phyloP scores from a whole-genome alignment of 2,329 filamentous ascomycete genomes.

The Verticillium isaacii region DNA sequence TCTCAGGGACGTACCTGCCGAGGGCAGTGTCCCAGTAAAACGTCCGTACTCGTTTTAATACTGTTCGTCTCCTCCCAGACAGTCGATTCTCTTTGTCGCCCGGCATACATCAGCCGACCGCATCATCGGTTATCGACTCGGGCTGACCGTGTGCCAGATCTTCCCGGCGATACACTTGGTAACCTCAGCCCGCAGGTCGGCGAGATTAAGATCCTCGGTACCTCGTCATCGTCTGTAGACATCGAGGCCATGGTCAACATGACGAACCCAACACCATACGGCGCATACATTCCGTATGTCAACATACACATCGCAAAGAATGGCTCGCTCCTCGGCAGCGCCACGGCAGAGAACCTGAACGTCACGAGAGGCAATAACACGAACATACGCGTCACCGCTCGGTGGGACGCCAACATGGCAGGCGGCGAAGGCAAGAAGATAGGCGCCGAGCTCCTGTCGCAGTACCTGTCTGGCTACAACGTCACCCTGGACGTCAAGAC shows the following conservation, averaged over 20 bases:
- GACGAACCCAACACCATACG: slow-evolving; percentile 86
- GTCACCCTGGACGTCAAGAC: slow-evolving; percentile 71
- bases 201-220: slow-evolving; percentile 67
- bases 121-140: neutral
- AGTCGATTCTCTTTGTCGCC: neutral
- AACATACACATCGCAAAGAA: slow-evolving; percentile 75
- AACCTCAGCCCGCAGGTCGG: slow-evolving; percentile 59
- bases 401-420: slow-evolving; percentile 69
- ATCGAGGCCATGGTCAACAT: slow-evolving; percentile 72
- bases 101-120: neutral
- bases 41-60: slow-evolving; percentile 69
- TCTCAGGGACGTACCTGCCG: slow-evolving; percentile 77
- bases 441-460: slow-evolving; percentile 71
- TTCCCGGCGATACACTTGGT: slow-evolving; percentile 47
- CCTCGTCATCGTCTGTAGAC: slow-evolving; percentile 64
- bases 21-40: slow-evolving; percentile 86
- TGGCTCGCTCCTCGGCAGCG: slow-evolving; percentile 69
- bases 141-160: slow-evolving; percentile 44
- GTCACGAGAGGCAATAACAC: slow-evolving; percentile 68
- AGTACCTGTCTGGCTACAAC: slow-evolving; percentile 85
- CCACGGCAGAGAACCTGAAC: slow-evolving; percentile 58
- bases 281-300: slow-evolving; percentile 73
- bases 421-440: slow-evolving; percentile 56
- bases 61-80: slow-evolving; percentile 28
- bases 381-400: slow-evolving; percentile 60